Percentiles rank a stretch among this genome's conserved stretches.
Evolutionary conservation across 805 yeast species (phyloP).

Genomic region (Candida dendrica): DNA sequence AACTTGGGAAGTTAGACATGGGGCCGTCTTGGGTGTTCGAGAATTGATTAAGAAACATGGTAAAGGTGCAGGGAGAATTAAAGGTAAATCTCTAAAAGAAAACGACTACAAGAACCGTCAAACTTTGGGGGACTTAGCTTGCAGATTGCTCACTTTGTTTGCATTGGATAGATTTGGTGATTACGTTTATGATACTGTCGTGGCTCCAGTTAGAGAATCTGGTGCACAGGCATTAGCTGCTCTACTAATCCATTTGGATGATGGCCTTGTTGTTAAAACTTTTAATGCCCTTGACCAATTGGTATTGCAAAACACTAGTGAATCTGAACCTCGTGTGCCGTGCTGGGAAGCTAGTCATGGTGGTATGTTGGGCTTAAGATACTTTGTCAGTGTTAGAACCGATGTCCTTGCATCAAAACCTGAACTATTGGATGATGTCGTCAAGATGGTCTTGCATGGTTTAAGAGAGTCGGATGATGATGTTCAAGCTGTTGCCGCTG

Average conservation of each 20-base stretch:
- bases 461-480: slow-evolving; percentile 80
- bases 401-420: slow-evolving; percentile 61
- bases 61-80: slow-evolving; percentile 73
- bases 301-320: slow-evolving; percentile 51
- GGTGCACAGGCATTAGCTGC: slow-evolving; percentile 95
- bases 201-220: slow-evolving; percentile 96
- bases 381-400: slow-evolving; percentile 83
- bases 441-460: slow-evolving; percentile 83
- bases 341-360: slow-evolving; percentile 99
- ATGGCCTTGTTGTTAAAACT: slow-evolving; percentile 48
- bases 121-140: slow-evolving; percentile 82
- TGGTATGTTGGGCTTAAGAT: slow-evolving; percentile 88
- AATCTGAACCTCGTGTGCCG: slow-evolving; percentile 31
- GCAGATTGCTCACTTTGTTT: slow-evolving; percentile 76
- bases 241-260: slow-evolving; percentile 60
- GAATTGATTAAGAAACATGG: slow-evolving; percentile 84
- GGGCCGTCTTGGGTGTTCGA: slow-evolving; percentile 86
- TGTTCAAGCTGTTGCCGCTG: slow-evolving; percentile 95
- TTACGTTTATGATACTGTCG: slow-evolving; percentile 93
- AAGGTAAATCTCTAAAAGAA: slow-evolving; percentile 50
- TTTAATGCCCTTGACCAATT: slow-evolving; percentile 61
- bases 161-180: slow-evolving; percentile 95
- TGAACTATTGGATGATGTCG: slow-evolving; percentile 56
- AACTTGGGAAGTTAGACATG: slow-evolving; percentile 93
- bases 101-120: slow-evolving; percentile 59